Evolutionary conservation across 768 basidiomycete species (phyloP).

Genomic region (Myochromella boudieri): DNA sequence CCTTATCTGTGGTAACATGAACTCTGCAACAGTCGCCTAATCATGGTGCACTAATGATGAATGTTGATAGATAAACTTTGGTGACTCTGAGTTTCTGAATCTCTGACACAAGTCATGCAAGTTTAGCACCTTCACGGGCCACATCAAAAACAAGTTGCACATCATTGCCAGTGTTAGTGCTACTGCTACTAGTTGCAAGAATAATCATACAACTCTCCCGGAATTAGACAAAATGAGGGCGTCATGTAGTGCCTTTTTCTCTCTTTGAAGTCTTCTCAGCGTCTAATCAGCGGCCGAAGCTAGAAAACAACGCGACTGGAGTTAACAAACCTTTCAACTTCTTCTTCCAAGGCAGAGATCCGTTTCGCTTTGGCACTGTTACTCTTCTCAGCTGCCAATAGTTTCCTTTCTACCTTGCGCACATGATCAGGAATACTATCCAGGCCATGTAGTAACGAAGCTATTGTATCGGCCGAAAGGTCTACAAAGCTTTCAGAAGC

Average conservation of each 20-base stretch:
- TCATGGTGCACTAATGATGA: no score
- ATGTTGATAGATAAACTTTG: no score
- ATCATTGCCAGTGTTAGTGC: no score
- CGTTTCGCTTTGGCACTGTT: conserved; percentile 31
- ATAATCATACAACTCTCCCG: no score
- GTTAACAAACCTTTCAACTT: conserved; percentile 24
- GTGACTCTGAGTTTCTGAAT: no score
- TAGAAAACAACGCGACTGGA: background rate
- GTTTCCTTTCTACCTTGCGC: conserved; percentile 36
- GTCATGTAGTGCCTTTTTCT: conserved; percentile 1
- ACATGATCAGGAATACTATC: conserved; percentile 27
- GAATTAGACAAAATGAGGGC: no score
- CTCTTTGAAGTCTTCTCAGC: conserved; percentile 11
- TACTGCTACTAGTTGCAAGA: no score
- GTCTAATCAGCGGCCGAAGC: background rate
- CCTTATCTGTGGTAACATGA: no score
- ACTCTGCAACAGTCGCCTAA: no score
- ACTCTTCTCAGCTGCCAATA: conserved; percentile 32
- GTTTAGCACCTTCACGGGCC: no score
- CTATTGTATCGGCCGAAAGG: conserved; percentile 24
- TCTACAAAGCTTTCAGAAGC: conserved; percentile 1
- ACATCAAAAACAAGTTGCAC: no score
- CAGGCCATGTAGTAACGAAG: conserved; percentile 13
- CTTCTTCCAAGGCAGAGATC: conserved; percentile 28
- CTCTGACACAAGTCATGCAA: no score